Evolutionary conservation across 345 rosid genomes (phyloP), one percentile per base, ranked within the genome.

Genomic region (Luvunga scandens): DNA sequence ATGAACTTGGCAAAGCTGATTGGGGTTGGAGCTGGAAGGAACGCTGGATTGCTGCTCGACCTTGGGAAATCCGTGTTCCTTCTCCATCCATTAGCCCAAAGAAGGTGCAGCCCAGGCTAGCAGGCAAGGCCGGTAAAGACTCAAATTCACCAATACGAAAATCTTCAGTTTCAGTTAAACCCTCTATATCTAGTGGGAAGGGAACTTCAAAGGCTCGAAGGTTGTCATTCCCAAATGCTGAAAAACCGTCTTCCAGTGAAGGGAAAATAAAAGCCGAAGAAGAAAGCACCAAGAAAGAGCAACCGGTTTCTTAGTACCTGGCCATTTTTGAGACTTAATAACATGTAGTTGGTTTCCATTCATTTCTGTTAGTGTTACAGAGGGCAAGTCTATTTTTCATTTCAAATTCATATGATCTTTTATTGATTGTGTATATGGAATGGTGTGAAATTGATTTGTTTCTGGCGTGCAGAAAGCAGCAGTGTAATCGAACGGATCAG

Each of bases 1-100:
- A 85, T 77, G 97, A 88, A 69, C 80, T 92, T 10, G 89, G 95
- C 24, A 96, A 91, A 85, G 88, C 89, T 0, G 91, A 90, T 53
- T 96, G 98, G 97, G 97, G 95, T 70, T 96, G 99, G 99, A 94
- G 99, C 85, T 96, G 99, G 97, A 91, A 79, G 87, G 98, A 96
- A 63, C 90, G 94, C 36, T 96, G 99, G 99, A 86, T 96, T 60
- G 87, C 97, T 80, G 94, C 86, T 83, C 87, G 97, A 18, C 99
- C 99, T 31, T 96, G 99, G 99, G 98, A 96, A 82, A 88, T 87
- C 71, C 93, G 95, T 59, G 72, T 85, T 28, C 87, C 90, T 38
- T 30, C 66, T 45, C 80, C 79, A 68, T 81, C 83, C 74, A 22
- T 55, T 38, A 89, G 81, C 83, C 93, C 94, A 62, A 92, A 87